phyloP scores from a whole-genome alignment of 805 yeast species.

The Kazachstania psychrophila region DNA sequence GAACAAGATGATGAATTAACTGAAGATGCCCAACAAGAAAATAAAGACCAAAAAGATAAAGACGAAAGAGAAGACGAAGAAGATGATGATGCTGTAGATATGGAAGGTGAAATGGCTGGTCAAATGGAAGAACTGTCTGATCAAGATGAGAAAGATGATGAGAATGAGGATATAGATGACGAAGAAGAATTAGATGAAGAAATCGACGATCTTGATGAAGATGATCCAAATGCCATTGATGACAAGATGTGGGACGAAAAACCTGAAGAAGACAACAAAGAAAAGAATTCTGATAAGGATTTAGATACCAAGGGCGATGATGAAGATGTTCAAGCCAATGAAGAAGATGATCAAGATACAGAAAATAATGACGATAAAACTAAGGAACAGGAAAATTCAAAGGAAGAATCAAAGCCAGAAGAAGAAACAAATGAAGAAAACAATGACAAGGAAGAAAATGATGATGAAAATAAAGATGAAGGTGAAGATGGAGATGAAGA shows the following conservation, averaged over 20 bases:
- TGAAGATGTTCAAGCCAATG: conserved; percentile 33
- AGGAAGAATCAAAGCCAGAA: conserved; percentile 32
- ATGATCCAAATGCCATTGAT: conserved; percentile 91
- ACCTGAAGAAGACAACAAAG: conserved; percentile 64
- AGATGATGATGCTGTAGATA: conserved; percentile 81
- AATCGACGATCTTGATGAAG: conserved; percentile 77
- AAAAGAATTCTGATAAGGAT: conserved; percentile 68
- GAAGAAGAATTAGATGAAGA: conserved; percentile 80
- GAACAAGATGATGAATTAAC: conserved; percentile 86
- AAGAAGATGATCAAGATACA: conserved; percentile 29
- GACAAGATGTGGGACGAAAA: conserved; percentile 98
- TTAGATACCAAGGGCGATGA: conserved; percentile 48
- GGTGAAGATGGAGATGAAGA: conserved; percentile 47
- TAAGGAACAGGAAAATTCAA: conserved; percentile 25
- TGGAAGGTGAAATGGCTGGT: conserved; percentile 97
- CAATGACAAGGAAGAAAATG: conserved; percentile 33
- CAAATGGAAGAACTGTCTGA: conserved; percentile 71
- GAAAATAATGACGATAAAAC: conserved; percentile 20
- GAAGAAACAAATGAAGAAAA: conserved; percentile 32
- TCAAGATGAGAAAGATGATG: conserved; percentile 52
- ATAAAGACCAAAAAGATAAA: conserved; percentile 63
- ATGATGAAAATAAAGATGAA: conserved; percentile 37
- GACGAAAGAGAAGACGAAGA: conserved; percentile 41
- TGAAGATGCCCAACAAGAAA: conserved; percentile 67
- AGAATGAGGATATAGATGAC: conserved; percentile 45